These are phyloP conservation scores for Adansonia gregorii DNA, from an alignment of 441 rosid genomes.

Conservation along the genomic window DNA sequence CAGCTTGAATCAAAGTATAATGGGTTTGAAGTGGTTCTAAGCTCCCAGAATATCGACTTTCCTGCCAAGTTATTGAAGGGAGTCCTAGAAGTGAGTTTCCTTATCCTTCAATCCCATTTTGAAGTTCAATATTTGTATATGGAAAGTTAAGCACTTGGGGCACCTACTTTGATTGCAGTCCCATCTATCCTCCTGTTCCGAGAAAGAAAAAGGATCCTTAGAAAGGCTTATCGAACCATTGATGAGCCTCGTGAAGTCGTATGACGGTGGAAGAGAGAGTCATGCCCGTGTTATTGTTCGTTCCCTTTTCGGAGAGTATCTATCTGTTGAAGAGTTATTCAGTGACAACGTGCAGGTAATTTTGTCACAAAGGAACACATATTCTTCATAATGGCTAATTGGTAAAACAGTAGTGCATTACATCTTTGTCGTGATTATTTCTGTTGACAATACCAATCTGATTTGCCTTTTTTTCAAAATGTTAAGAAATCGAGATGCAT, in stretches of 20 bases:
- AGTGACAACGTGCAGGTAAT: slow-evolving; percentile 91
- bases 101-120: slow-evolving; percentile 25
- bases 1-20: slow-evolving; percentile 90
- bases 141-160: slow-evolving; percentile 21
- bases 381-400: neutral
- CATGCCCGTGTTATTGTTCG: slow-evolving; percentile 97
- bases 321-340: slow-evolving; percentile 92
- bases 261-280: slow-evolving; percentile 99
- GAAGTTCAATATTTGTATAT: slow-evolving; percentile 25
- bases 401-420: neutral
- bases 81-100: slow-evolving; percentile 76
- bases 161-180: slow-evolving; percentile 49
- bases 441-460: neutral
- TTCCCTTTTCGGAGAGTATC: slow-evolving; percentile 95
- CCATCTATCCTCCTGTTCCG: slow-evolving; percentile 72
- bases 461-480: neutral
- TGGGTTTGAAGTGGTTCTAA: slow-evolving; percentile 65
- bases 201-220: slow-evolving; percentile 83
- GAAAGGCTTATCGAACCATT: slow-evolving; percentile 99
- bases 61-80: slow-evolving; percentile 88
- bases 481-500: slow-evolving; percentile 4
- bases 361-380: slow-evolving; percentile 14
- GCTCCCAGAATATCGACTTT: slow-evolving; percentile 76
- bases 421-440: neutral
- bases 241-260: slow-evolving; percentile 92